Percentiles rank a stretch among this genome's conserved stretches.
Conservation (phyloP, 2,329 filamentous ascomycete species). For the Fusarium sp. region DNA sequence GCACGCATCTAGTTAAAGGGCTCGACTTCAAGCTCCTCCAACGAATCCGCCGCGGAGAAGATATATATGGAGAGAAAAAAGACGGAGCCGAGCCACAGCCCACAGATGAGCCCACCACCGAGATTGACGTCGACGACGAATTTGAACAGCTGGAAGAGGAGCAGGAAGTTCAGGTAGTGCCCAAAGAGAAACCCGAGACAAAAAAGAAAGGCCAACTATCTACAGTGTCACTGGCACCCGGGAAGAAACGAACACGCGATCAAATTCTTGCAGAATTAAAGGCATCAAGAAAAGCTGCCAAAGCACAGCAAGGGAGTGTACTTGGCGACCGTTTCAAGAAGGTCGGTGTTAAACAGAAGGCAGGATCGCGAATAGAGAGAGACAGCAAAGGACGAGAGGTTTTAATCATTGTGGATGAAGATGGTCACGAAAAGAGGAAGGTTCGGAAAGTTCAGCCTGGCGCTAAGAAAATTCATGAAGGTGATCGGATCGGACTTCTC, state of each 20-base stretch:
- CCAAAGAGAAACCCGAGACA: slow-evolving; percentile 55
- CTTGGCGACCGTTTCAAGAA: slow-evolving; percentile 71
- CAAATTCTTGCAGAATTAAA: slow-evolving; percentile 74
- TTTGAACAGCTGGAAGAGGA: slow-evolving; percentile 65
- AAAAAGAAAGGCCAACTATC: slow-evolving; percentile 70
- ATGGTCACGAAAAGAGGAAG: slow-evolving; percentile 72
- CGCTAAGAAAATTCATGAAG: slow-evolving; percentile 48
- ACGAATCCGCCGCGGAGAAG: slow-evolving; percentile 72
- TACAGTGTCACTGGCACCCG: slow-evolving; percentile 58
- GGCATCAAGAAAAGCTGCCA: slow-evolving; percentile 67
- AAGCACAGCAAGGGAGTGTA: slow-evolving; percentile 58
- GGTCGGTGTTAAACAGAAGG: slow-evolving; percentile 63
- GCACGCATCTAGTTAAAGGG: slow-evolving; percentile 90
- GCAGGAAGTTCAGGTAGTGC: slow-evolving; percentile 61
- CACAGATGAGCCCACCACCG: slow-evolving; percentile 38
- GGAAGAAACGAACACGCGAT: slow-evolving; percentile 69
- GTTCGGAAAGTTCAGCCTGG: slow-evolving; percentile 61
- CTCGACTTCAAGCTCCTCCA: slow-evolving; percentile 84
- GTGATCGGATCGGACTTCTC: slow-evolving; percentile 54
- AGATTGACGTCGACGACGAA: slow-evolving; percentile 68
- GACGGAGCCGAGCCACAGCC: slow-evolving; percentile 42
- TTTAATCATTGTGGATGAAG: slow-evolving; percentile 70
- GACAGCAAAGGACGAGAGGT: slow-evolving; percentile 70
- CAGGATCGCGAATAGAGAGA: slow-evolving; percentile 66
- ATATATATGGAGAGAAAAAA: slow-evolving; percentile 61